Conservation (phyloP, 352 stramenopile genomes). For the Peronospora destructor region DNA sequence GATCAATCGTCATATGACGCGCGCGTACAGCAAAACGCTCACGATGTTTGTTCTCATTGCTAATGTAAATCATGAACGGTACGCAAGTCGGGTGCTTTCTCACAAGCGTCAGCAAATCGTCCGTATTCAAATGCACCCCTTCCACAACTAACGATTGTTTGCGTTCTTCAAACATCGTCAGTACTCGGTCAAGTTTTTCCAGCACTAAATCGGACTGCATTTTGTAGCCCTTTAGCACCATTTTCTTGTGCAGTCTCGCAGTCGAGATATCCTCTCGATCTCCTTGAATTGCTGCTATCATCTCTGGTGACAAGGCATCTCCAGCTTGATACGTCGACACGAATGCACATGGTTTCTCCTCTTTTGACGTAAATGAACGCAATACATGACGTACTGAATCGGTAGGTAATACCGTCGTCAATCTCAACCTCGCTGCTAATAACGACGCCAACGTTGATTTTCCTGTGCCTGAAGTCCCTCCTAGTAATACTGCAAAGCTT, state of each 20-base stretch:
- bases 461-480: slow-evolving; percentile 76
- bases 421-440: slow-evolving; percentile 58
- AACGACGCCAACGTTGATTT: slow-evolving; percentile 84
- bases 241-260: slow-evolving; percentile 75
- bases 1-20: slow-evolving; percentile 85
- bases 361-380: slow-evolving; percentile 73
- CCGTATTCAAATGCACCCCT: slow-evolving; percentile 80
- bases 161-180: slow-evolving; percentile 81
- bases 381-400: slow-evolving; percentile 83
- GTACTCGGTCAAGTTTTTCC: slow-evolving; percentile 74
- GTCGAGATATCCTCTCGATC: slow-evolving; percentile 48
- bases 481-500: slow-evolving; percentile 82
- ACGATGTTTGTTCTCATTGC: slow-evolving; percentile 83
- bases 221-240: slow-evolving; percentile 74
- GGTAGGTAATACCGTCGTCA: slow-evolving; percentile 80
- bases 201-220: slow-evolving; percentile 77
- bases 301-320: slow-evolving; percentile 47
- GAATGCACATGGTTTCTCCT: slow-evolving; percentile 74
- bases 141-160: slow-evolving; percentile 83
- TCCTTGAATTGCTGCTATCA: slow-evolving; percentile 44
- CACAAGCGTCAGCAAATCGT: slow-evolving; percentile 74
- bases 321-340: slow-evolving; percentile 86
- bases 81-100: slow-evolving; percentile 78
- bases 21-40: slow-evolving; percentile 79
- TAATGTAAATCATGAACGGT: slow-evolving; percentile 87